Percentiles rank a stretch among this genome's conserved stretches.
phyloP scores from a whole-genome alignment of 768 basidiomycete genomes.

The Xerocomus brunneocitrinus region DNA sequence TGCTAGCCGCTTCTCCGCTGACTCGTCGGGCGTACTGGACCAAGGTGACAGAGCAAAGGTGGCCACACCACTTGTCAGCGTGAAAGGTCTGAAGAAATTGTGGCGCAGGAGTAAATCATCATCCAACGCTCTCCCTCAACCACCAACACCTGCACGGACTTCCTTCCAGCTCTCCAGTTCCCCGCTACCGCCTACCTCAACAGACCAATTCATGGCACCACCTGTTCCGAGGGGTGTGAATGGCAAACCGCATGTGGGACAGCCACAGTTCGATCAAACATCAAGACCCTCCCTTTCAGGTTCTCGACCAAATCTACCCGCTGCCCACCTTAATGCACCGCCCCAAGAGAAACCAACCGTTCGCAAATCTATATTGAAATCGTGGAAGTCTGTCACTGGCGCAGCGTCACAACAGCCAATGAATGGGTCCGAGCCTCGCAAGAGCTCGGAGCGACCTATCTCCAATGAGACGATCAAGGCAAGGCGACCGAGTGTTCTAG shows the following conservation, averaged over 20 bases:
- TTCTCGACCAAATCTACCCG: constrained; percentile 28
- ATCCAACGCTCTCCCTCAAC: constrained; percentile 34
- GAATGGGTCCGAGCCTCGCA: constrained; percentile 32
- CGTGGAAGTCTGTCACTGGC: constrained; percentile 49
- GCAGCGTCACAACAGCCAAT: constrained; percentile 26
- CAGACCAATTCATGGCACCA: constrained; percentile 24
- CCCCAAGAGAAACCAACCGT: constrained; percentile 42
- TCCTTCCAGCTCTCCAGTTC: constrained; percentile 28
- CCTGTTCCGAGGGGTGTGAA: constrained; percentile 26
- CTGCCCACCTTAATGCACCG: constrained; percentile 12
- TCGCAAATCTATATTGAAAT: constrained; percentile 71
- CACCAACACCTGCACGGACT: constrained; percentile 34
- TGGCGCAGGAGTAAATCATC: constrained; percentile 68
- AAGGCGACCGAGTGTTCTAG: constrained; percentile 47
- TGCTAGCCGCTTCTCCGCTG: constrained; percentile 72
- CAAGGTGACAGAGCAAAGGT: constrained; percentile 31
- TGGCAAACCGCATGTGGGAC: constrained; percentile 35
- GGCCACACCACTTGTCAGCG: constrained; percentile 56
- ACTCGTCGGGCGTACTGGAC: constrained; percentile 46
- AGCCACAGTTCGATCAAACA: constrained; percentile 67
- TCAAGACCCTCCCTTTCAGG: constrained; percentile 37
- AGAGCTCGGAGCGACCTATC: constrained; percentile 37
- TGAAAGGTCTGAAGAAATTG: constrained; percentile 68
- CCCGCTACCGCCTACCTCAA: constrained; percentile 34
- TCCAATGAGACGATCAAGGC: constrained; percentile 34